A percentile compares a stretch with the other conserved stretches of the same genome.
Evolutionary conservation across 805 yeast genomes (phyloP).

Genomic region (Phaffomyces opuntiae): DNA sequence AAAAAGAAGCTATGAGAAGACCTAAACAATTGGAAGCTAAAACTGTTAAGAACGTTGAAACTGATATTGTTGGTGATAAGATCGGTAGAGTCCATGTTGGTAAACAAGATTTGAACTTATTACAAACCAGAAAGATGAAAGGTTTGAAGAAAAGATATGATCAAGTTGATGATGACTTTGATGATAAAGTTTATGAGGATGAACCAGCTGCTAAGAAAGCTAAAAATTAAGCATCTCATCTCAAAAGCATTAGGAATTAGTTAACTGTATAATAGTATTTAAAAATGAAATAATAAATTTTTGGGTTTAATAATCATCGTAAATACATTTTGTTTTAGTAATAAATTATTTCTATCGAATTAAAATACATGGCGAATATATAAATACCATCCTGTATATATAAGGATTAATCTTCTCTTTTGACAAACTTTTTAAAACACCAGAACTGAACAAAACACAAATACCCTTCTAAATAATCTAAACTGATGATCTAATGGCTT

Average conservation of each 20-base stretch:
- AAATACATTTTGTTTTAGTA: not conserved
- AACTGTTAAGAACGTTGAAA: slow-evolving; percentile 81
- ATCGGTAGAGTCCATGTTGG: slow-evolving; percentile 95
- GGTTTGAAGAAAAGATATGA: slow-evolving; percentile 87
- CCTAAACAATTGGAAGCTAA: slow-evolving; percentile 79
- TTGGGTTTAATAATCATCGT: not conserved
- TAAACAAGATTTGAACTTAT: slow-evolving; percentile 79
- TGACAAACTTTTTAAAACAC: too few relatives aligned
- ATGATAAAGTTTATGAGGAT: slow-evolving; percentile 40
- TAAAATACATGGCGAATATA: not conserved
- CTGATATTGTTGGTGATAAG: slow-evolving; percentile 92
- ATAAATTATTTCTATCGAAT: not conserved
- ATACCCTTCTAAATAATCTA: too few relatives aligned
- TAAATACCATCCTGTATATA: not conserved
- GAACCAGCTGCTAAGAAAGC: slow-evolving; percentile 28
- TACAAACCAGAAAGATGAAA: slow-evolving; percentile 98
- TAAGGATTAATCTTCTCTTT: not conserved
- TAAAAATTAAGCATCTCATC: slow-evolving; percentile 5
- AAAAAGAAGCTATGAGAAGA: slow-evolving; percentile 77
- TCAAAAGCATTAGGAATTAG: too few relatives aligned
- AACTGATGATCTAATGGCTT: slow-evolving; percentile 12
- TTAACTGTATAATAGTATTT: too few relatives aligned
- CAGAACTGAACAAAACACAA: too few relatives aligned
- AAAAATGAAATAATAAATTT: not conserved
- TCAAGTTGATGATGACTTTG: slow-evolving; percentile 51